A percentile compares a stretch with the other conserved stretches of the same genome.
These are phyloP conservation scores for Neonectria sp. DNA, from an alignment of 2,329 filamentous ascomycete genomes.

Conservation along the genomic window DNA sequence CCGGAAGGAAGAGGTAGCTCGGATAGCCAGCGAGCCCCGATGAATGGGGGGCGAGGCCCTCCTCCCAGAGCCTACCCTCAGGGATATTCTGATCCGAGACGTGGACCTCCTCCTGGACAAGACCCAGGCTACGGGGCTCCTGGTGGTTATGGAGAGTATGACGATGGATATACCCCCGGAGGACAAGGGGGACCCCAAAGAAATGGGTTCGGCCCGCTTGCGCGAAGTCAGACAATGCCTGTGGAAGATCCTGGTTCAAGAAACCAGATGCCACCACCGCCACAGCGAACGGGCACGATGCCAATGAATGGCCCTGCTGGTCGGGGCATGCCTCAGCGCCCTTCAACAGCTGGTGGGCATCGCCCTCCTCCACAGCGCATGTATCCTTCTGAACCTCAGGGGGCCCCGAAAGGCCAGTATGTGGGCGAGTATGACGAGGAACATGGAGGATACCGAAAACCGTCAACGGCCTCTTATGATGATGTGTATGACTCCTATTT, in stretches of 20 bases:
- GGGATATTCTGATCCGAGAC: constrained; percentile 48
- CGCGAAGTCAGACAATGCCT: constrained; percentile 76
- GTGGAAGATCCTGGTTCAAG: constrained; percentile 61
- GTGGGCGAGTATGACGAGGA: constrained; percentile 50
- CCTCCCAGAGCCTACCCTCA: constrained; percentile 54
- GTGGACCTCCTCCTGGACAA: constrained; percentile 49
- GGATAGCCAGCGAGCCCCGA: constrained; percentile 45
- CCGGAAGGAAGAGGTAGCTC: constrained; percentile 42
- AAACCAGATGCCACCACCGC: constrained; percentile 53
- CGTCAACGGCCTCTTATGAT: constrained; percentile 58
- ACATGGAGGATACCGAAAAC: constrained; percentile 49
- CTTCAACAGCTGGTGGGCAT: constrained; percentile 68
- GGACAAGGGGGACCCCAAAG: constrained; percentile 50
- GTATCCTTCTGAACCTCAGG: constrained; percentile 61
- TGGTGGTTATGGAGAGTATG: constrained; percentile 47
- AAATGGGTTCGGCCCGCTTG: constrained; percentile 65
- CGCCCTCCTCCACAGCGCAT: constrained; percentile 68
- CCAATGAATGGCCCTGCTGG: constrained; percentile 63
- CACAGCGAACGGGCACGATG: constrained; percentile 59
- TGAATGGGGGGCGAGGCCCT: constrained; percentile 46
- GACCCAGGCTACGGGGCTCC: constrained; percentile 39
- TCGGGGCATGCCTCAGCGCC: constrained; percentile 64
- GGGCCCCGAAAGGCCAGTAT: constrained; percentile 54
- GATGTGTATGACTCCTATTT: constrained; percentile 72
- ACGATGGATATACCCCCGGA: constrained; percentile 44